Conservation (phyloP, 148 eudicot genomes). For the Polygonum aviculare region DNA sequence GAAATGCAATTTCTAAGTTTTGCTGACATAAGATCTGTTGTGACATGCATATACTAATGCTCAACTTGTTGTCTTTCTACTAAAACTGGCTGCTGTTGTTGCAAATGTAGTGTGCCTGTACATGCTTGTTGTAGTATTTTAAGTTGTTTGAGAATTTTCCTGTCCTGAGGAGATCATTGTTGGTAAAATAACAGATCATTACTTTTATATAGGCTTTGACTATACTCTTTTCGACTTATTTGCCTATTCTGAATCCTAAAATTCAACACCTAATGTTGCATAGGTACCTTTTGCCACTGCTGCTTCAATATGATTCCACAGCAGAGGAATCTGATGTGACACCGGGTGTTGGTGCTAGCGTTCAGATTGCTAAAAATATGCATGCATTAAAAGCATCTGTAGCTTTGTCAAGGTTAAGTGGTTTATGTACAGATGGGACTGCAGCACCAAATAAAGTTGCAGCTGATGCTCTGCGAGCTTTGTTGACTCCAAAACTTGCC, state of each 20-base stretch:
- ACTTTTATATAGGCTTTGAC: background rate
- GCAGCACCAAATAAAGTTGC: conserved; percentile 66
- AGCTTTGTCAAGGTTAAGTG: conserved; percentile 87
- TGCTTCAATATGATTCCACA: conserved; percentile 96
- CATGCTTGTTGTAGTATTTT: background rate
- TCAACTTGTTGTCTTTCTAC: background rate
- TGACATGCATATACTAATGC: too few species aligned
- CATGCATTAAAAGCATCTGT: conserved; percentile 80
- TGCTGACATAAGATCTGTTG: background rate
- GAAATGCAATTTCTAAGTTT: background rate
- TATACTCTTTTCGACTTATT: background rate
- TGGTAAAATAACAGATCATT: background rate
- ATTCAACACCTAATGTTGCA: background rate
- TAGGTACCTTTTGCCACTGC: conserved; percentile 86
- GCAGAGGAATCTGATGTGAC: conserved; percentile 75
- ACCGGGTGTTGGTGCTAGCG: conserved; percentile 92
- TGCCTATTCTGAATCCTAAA: background rate
- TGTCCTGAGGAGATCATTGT: background rate
- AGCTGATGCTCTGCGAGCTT: conserved; percentile 63
- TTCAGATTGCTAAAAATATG: conserved; percentile 84
- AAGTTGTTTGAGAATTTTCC: background rate
- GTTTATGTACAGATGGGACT: conserved; percentile 47
- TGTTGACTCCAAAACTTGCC: conserved; percentile 92
- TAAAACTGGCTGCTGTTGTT: background rate
- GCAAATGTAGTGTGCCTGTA: background rate